phyloP scores from a whole-genome alignment of 2,329 filamentous ascomycete species.

The Colletotrichum eleusines region DNA sequence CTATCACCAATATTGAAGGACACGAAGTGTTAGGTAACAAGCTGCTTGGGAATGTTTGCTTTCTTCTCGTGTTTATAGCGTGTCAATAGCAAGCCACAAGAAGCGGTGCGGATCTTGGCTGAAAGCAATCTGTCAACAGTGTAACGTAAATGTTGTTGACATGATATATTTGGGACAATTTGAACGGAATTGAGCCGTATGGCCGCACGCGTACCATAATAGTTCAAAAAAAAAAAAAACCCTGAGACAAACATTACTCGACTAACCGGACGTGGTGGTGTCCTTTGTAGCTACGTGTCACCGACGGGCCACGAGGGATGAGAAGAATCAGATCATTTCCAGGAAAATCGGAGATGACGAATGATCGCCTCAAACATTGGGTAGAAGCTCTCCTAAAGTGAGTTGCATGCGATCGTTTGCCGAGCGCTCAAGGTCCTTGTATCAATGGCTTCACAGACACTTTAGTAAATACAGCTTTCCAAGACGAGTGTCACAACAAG shows the following conservation, averaged over 20 bases:
- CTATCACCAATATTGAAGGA: neutral
- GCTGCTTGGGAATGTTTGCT: neutral
- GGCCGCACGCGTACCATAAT: slow-evolving; percentile 21
- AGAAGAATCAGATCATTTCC: too few relatives aligned
- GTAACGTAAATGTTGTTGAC: neutral
- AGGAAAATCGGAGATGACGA: neutral
- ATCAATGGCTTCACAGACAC: too few relatives aligned
- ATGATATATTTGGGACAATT: neutral
- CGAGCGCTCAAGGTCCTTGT: too few relatives aligned
- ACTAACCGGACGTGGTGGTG: neutral
- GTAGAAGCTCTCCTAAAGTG: neutral
- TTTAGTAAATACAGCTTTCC: too few relatives aligned
- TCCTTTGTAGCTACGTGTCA: neutral
- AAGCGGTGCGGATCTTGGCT: neutral
- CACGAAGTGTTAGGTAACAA: neutral
- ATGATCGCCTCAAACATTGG: neutral
- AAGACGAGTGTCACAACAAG: neutral
- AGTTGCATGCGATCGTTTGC: neutral
- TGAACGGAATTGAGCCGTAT: too few relatives aligned
- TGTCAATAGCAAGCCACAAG: neutral
- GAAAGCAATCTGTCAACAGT: neutral
- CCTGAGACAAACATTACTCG: too few relatives aligned
- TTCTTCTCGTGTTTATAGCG: neutral
- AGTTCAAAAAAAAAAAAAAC: too few relatives aligned
- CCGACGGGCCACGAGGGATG: neutral